phyloP scores from a whole-genome alignment of 2,329 filamentous ascomycete species.

The Clonostachys chloroleuca region DNA sequence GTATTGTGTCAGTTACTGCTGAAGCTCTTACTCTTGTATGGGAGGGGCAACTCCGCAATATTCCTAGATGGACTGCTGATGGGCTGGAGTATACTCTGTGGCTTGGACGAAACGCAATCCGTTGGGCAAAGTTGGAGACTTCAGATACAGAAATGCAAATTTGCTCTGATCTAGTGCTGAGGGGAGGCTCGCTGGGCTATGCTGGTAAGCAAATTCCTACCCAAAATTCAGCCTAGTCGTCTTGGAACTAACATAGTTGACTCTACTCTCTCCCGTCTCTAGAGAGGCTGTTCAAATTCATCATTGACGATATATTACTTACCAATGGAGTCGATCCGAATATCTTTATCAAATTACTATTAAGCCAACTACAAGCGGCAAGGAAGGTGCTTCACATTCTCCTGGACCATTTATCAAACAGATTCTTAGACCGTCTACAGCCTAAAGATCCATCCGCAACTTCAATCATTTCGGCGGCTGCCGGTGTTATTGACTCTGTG shows the following conservation, averaged over 20 bases:
- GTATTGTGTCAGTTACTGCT: slow-evolving; percentile 43
- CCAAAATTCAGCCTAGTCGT: slow-evolving; percentile 2
- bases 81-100: slow-evolving; percentile 64
- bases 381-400: slow-evolving; percentile 19
- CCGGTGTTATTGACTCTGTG: slow-evolving; percentile 49
- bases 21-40: slow-evolving; percentile 50
- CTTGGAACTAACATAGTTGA: not conserved
- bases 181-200: slow-evolving; percentile 68
- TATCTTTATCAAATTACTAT: slow-evolving; percentile 20
- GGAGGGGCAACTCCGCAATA: slow-evolving; percentile 14
- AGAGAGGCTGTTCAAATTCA: slow-evolving; percentile 34
- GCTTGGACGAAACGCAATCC: slow-evolving; percentile 62
- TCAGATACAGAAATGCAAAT: slow-evolving; percentile 31
- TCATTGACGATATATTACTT: slow-evolving; percentile 31
- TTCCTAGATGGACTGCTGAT: slow-evolving; percentile 56
- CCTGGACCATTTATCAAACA: slow-evolving; percentile 36
- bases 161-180: slow-evolving; percentile 45
- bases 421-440: slow-evolving; percentile 29
- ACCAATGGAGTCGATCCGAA: slow-evolving; percentile 10
- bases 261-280: slow-evolving; percentile 7
- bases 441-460: slow-evolving; percentile 20
- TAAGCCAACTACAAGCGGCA: slow-evolving; percentile 15
- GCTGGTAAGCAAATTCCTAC: slow-evolving; percentile 41
- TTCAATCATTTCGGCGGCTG: slow-evolving; percentile 49
- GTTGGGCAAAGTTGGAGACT: slow-evolving; percentile 27